Evolutionary conservation across 345 rosid genomes (phyloP), one percentile per base, ranked within the genome.

Genomic region (Dimocarpus longan): DNA sequence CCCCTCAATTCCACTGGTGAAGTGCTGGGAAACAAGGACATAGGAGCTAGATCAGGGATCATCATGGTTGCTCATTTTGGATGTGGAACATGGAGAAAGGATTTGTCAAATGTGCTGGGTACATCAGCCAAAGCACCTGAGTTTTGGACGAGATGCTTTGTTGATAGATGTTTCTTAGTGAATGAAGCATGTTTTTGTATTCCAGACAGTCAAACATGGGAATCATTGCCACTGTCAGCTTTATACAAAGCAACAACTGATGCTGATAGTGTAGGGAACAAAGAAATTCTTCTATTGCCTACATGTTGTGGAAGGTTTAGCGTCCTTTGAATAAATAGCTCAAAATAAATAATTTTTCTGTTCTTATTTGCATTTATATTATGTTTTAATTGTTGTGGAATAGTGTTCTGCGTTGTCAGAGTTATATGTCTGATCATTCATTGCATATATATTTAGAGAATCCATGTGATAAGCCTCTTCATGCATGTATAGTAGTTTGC

Each of bases 241-340:
- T 83, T 85, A 74, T 87, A 83, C 21, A 70, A 39, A 3, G 87
- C 93, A 76, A 90, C 79, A 63, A 79, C 32, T 65, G 90, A 88
- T 70, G 76, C 85, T 44, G 81, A 85, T 43, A 73, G 78, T 74
- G 37, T 86, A 57, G 77, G 88, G 12, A 78, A 90, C 64, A 80
- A 86, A 24, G 87, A 88, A 76, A 77, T 93, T 76, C 79, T 85
- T 79, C 92, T 95, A 71, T 68, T 92, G 86, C 83, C 89, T 2
- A 69, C 82, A 12, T 95, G 89, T 72, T 90, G 95, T 78, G 97
- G 98, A 89, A 95, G 98, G 98, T 95, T 67, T 81, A n/a, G 54
- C 75, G 46, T 40, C 80, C 26, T 75, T 72, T 12, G 8, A 19
- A 56, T 71, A 12, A 39, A 10, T 37, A 39, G 43, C 68, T 8